phyloP scores from a whole-genome alignment of 2,329 filamentous ascomycete genomes.

The Ophiostoma ips region DNA sequence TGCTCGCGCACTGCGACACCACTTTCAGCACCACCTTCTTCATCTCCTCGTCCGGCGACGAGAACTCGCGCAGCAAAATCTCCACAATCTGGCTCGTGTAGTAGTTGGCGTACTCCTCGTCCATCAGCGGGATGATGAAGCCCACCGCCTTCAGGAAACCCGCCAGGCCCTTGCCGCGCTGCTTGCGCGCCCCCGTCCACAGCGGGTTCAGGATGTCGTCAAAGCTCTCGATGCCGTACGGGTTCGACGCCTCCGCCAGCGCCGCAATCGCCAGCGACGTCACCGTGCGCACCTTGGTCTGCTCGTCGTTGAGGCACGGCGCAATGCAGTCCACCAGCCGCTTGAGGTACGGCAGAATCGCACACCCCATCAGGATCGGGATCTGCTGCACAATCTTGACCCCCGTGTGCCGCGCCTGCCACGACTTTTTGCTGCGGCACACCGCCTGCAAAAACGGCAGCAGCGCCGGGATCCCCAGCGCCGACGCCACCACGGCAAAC shows the following conservation, averaged over 20 bases:
- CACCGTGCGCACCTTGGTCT: conserved; percentile 93
- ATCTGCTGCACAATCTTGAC: conserved; percentile 99
- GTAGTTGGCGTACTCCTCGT: conserved; percentile 98
- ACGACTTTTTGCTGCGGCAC: conserved; percentile 96
- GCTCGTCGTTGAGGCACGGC: conserved; percentile 91
- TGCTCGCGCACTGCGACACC: conserved; percentile 86
- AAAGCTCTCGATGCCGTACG: conserved; percentile 98
- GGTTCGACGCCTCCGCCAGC: conserved; percentile 88
- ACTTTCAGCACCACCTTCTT: conserved; percentile 99
- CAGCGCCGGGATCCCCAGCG: conserved; percentile 86
- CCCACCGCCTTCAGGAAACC: conserved; percentile 96
- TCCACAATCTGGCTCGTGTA: conserved; percentile 99
- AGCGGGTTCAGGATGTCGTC: conserved; percentile 94
- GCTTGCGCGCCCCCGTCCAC: conserved; percentile 92
- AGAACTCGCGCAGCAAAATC: conserved; percentile 88
- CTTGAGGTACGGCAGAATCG: conserved; percentile 87
- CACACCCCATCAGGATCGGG: conserved; percentile 96
- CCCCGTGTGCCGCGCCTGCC: conserved; percentile 94
- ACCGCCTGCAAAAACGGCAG: conserved; percentile 91
- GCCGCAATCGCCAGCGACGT: conserved; percentile 91
- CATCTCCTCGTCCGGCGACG: conserved; percentile 97
- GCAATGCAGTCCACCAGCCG: conserved; percentile 93
- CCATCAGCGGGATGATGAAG: conserved; percentile 97
- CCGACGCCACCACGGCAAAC: conserved; percentile 93
- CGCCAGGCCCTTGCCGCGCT: conserved; percentile 88